phyloP scores from a whole-genome alignment of 1,139 yeast species.

The Meyerozyma sp. region DNA sequence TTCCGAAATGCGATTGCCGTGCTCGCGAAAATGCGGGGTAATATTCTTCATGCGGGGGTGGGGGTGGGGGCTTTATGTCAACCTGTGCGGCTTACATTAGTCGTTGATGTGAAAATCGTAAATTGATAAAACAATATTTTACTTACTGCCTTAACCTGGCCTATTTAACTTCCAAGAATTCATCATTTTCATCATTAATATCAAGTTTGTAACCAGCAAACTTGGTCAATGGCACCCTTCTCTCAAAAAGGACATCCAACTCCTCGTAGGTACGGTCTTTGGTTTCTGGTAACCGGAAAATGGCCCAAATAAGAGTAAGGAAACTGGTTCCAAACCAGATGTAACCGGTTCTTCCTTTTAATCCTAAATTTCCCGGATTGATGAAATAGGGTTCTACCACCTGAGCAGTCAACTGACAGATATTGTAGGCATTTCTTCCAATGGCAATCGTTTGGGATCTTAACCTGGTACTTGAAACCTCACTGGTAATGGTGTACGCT shows the following conservation, averaged over 20 bases:
- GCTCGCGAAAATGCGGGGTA: no score
- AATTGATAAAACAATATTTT: no score
- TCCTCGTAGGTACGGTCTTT: conserved; percentile 20
- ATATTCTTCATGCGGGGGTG: no score
- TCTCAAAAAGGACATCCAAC: conserved; percentile 20
- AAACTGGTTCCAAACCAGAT: conserved; percentile 19
- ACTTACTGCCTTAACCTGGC: no score
- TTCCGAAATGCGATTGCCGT: no score
- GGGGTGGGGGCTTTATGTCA: no score
- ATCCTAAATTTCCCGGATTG: conserved; percentile 18
- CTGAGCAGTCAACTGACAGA: conserved; percentile 15
- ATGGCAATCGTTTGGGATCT: conserved; percentile 21
- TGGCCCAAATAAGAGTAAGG: conserved; percentile 18
- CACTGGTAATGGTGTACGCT: conserved; percentile 18
- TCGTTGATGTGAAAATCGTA: no score
- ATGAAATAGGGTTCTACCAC: conserved; percentile 22
- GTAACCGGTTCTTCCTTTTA: conserved; percentile 21
- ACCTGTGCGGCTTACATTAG: no score
- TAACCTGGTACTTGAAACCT: conserved; percentile 20
- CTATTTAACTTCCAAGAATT: no score
- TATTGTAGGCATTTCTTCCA: conserved; percentile 20
- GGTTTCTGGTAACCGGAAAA: conserved; percentile 19
- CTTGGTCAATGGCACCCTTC: conserved; percentile 14
- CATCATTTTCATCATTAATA: no score
- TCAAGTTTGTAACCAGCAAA: conserved; percentile 8